Conservation (phyloP, 352 stramenopile species). For the Blastocystis sp. region DNA sequence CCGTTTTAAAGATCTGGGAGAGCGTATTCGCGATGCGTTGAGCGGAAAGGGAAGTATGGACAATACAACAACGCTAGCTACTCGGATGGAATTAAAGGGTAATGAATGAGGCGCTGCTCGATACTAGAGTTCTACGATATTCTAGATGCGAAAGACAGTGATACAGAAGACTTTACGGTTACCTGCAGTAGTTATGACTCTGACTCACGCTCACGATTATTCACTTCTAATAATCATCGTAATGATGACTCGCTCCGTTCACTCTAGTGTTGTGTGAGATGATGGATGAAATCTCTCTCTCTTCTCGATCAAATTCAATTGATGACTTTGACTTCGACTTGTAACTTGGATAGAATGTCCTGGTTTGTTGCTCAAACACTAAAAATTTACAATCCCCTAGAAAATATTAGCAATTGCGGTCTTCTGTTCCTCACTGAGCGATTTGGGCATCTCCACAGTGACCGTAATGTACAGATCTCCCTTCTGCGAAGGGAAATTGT, state of each 20-base stretch:
- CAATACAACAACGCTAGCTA: constrained; percentile 14
- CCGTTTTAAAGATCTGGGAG: background rate
- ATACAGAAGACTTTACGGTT: constrained; percentile 52
- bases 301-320: constrained; percentile 42
- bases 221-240: constrained; percentile 53
- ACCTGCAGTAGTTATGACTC: constrained; percentile 40
- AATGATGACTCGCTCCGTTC: background rate
- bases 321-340: constrained; percentile 58
- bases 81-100: constrained; percentile 31
- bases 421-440: constrained; percentile 80
- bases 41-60: constrained; percentile 19
- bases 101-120: too few species aligned
- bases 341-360: background rate
- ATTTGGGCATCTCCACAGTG: constrained; percentile 84
- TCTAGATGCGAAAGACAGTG: constrained; percentile 36
- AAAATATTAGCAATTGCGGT: constrained; percentile 57
- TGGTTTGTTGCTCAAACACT: background rate
- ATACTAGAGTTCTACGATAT: constrained; percentile 52
- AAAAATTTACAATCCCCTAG: background rate
- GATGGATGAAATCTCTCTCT: constrained; percentile 51
- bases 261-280: constrained; percentile 26
- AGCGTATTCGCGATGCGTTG: background rate
- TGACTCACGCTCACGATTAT: constrained; percentile 37
- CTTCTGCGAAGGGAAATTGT: constrained; percentile 78
- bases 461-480: constrained; percentile 89